Percentiles rank a stretch among this genome's conserved stretches.
These are phyloP conservation scores for Fusarium proliferatum DNA, from an alignment of 2,329 filamentous ascomycete species.

Conservation along the genomic window DNA sequence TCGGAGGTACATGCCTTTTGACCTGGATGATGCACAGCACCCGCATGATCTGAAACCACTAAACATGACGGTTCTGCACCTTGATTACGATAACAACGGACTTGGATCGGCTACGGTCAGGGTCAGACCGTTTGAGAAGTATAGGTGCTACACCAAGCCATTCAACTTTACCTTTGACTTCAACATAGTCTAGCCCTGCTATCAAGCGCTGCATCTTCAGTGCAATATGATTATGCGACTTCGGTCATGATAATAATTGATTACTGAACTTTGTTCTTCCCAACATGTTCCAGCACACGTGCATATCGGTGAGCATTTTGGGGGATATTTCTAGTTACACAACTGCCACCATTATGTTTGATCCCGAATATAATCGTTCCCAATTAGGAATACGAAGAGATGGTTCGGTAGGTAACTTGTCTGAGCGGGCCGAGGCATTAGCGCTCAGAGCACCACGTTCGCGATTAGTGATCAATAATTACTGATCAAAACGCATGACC, in stretches of 20 bases:
- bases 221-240: neutral
- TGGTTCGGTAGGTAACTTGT: rapidly evolving
- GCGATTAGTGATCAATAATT: neutral
- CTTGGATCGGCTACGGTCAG: slow-evolving; percentile 9
- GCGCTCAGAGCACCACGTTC: rapidly evolving
- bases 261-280: rapidly evolving
- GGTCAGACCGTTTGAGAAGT: slow-evolving; percentile 23
- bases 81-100: slow-evolving; percentile 26
- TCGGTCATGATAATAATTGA: neutral
- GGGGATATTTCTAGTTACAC: rapidly evolving
- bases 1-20: slow-evolving; percentile 18
- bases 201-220: neutral
- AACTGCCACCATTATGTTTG: rapidly evolving
- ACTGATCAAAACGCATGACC: neutral
- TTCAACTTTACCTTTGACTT: slow-evolving; percentile 24
- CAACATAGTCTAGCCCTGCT: neutral
- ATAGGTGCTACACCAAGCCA: slow-evolving; percentile 14
- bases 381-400: neutral
- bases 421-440: neutral
- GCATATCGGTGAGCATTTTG: neutral
- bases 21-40: slow-evolving; percentile 12
- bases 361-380: rapidly evolving
- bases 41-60: slow-evolving; percentile 16
- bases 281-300: rapidly evolving
- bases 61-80: slow-evolving; percentile 18